These are phyloP conservation scores for Aspergillus sp. DNA, from an alignment of 2,329 filamentous ascomycete species.

Conservation along the genomic window DNA sequence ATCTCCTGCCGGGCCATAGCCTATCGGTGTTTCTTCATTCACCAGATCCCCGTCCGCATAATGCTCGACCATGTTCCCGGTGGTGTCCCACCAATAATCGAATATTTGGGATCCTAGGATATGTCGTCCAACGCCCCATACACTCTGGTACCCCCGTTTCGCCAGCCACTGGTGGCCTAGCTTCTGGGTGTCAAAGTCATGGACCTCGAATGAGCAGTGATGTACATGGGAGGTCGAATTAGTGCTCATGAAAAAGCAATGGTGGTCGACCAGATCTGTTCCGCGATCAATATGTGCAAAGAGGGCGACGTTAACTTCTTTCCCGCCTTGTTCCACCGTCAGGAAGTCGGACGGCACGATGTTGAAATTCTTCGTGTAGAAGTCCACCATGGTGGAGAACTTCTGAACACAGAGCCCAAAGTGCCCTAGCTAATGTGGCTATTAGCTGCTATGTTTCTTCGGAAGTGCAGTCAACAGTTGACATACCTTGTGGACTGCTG, in stretches of 20 bases:
- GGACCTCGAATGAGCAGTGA: constrained; percentile 52
- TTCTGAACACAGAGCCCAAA: constrained; percentile 28
- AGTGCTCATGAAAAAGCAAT: constrained; percentile 51
- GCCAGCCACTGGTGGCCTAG: constrained; percentile 54
- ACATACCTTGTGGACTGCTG: constrained; percentile 29
- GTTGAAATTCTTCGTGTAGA: constrained; percentile 33
- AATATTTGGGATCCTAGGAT: constrained; percentile 19
- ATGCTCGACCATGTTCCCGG: constrained; percentile 18
- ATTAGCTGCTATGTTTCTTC: no score
- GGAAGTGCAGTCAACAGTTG: constrained; percentile 10
- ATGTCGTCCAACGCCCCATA: constrained; percentile 19
- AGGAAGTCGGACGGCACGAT: constrained; percentile 32
- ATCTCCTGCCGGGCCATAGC: constrained; percentile 14
- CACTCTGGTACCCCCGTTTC: constrained; percentile 43
- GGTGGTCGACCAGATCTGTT: constrained; percentile 50
- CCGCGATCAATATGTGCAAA: constrained; percentile 55
- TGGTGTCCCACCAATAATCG: constrained; percentile 20
- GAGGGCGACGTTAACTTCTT: constrained; percentile 34
- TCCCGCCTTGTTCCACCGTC: constrained; percentile 18
- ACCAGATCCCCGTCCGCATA: constrained; percentile 20
- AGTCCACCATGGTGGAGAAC: constrained; percentile 25
- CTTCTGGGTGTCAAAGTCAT: constrained; percentile 54
- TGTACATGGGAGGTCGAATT: constrained; percentile 43
- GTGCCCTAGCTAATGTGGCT: constrained; percentile 25
- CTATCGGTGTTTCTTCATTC: constrained; percentile 29